phyloP scores from a whole-genome alignment of 2,329 filamentous ascomycete genomes.

The Paraphaeosphaeria sporulosa region DNA sequence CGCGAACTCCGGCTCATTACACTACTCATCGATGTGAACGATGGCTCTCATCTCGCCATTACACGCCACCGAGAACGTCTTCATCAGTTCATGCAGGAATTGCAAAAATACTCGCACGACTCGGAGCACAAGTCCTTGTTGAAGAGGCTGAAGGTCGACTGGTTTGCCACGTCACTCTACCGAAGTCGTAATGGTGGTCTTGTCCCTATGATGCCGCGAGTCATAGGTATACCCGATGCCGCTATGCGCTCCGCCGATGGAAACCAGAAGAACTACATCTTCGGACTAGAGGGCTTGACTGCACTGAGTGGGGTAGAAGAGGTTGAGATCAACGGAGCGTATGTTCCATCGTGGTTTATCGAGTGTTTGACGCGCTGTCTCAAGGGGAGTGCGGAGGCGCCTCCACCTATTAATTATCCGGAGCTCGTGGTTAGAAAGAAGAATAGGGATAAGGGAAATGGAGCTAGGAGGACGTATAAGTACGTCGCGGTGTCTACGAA shows the following conservation, averaged over 20 bases:
- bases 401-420: background rate
- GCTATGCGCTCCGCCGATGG: background rate
- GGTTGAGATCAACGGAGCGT: background rate
- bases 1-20: background rate
- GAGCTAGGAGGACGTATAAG: background rate
- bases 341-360: background rate
- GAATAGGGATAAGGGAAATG: background rate
- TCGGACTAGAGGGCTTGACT: background rate
- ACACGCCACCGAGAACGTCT: background rate
- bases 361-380: background rate
- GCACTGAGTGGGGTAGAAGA: background rate
- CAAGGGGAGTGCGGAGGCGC: background rate
- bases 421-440: background rate
- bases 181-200: background rate
- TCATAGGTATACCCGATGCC: background rate
- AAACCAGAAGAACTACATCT: background rate
- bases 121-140: background rate
- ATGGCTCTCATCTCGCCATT: background rate
- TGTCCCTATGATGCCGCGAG: background rate
- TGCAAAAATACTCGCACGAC: background rate
- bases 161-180: no score
- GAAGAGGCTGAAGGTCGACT: background rate
- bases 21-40: background rate
- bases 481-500: background rate
- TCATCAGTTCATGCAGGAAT: background rate